Evolutionary conservation across 2,329 filamentous ascomycete genomes (phyloP).

Genomic region (Gnomoniopsis smithogilvyi): DNA sequence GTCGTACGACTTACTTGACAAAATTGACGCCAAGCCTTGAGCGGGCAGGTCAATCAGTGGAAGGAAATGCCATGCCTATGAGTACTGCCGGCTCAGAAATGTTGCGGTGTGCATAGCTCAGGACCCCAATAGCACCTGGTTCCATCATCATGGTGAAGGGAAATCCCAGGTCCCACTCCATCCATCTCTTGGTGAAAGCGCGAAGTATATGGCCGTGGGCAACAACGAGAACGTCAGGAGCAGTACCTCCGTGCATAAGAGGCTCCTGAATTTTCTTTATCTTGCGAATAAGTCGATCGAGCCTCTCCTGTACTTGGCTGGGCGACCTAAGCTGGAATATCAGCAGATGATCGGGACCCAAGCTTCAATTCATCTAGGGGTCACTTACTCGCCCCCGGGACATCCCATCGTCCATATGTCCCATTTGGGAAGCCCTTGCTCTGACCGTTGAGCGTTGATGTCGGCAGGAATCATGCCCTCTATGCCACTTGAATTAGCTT

Average conservation of each 20-base stretch:
- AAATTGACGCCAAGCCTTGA: background rate
- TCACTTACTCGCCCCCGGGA: conserved; percentile 49
- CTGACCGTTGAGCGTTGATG: conserved; percentile 43
- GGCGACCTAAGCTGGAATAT: conserved; percentile 25
- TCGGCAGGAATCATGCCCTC: conserved; percentile 53
- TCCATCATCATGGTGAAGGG: conserved; percentile 39
- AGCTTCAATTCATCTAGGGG: background rate
- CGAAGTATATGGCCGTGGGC: conserved; percentile 43
- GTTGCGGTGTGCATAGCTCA: conserved; percentile 32
- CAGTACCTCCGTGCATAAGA: conserved; percentile 35
- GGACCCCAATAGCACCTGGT: conserved; percentile 38
- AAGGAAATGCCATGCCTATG: conserved; percentile 35
- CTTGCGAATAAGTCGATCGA: conserved; percentile 38
- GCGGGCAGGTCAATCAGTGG: background rate
- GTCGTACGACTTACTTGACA: background rate
- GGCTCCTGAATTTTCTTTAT: conserved; percentile 37
- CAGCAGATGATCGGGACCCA: conserved; percentile 3
- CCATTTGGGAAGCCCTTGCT: conserved; percentile 50
- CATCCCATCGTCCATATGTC: conserved; percentile 59
- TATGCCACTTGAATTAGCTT: background rate
- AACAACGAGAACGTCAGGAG: conserved; percentile 33
- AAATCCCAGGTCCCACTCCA: conserved; percentile 37
- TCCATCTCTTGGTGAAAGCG: conserved; percentile 44
- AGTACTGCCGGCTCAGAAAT: conserved; percentile 36
- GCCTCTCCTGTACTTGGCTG: conserved; percentile 34